Evolutionary conservation across 2,329 filamentous ascomycete genomes (phyloP).

Genomic region (Scorias spongiosa): DNA sequence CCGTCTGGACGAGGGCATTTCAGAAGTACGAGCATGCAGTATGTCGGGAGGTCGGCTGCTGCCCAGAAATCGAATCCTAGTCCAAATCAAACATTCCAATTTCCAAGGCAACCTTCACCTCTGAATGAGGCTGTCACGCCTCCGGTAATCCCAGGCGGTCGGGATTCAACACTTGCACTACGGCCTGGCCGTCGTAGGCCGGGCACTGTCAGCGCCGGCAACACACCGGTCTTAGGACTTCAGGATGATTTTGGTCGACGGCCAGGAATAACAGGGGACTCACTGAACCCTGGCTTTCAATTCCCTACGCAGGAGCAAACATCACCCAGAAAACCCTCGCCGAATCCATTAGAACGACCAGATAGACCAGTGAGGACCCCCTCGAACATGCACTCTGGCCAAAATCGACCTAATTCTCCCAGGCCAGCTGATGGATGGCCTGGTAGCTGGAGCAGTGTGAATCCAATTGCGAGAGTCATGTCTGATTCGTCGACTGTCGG

Average conservation of each 20-base stretch:
- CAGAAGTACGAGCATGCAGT: conserved; percentile 69
- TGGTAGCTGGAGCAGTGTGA: conserved; percentile 33
- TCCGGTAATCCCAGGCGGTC: conserved; percentile 7
- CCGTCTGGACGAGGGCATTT: conserved; percentile 45
- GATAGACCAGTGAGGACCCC: conserved; percentile 13
- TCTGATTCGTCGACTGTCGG: conserved; percentile 57
- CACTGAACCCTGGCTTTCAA: conserved; percentile 11
- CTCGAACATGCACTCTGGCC: conserved; percentile 21
- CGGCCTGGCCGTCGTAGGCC: conserved; percentile 12
- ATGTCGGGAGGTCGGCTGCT: conserved; percentile 33
- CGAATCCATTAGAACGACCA: conserved; percentile 17
- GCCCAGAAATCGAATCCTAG: conserved; percentile 4
- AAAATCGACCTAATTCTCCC: conserved; percentile 16
- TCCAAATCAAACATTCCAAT: conserved; percentile 1
- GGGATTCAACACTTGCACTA: conserved; percentile 6
- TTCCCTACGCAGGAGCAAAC: conserved; percentile 12
- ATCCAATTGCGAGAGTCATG: conserved; percentile 53
- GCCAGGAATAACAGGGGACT: conserved; percentile 2
- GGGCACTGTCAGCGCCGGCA: conserved; percentile 16
- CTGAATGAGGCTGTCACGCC: conserved; percentile 26
- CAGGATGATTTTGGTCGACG: conserved; percentile 6
- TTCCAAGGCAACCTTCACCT: conserved; percentile 25
- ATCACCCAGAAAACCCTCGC: conserved; percentile 12
- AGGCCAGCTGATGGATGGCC: conserved; percentile 19
- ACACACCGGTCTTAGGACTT: conserved; percentile 15